Evolutionary conservation across 176 grass and related monocot genomes (phyloP).

Genomic region (Eragrostis curvula): DNA sequence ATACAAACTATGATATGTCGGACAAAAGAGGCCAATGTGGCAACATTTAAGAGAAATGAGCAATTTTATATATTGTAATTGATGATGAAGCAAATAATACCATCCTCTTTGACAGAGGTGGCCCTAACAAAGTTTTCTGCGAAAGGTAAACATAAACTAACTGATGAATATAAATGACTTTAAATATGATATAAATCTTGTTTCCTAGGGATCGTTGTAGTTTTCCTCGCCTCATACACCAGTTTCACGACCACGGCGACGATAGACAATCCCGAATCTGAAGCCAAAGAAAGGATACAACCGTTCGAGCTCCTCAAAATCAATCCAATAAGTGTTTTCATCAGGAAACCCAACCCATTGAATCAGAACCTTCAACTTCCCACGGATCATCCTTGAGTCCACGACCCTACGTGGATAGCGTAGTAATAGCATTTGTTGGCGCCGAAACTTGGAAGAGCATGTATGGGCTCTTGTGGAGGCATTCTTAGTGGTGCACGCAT

Average conservation of each 20-base stretch:
- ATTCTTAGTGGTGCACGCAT: neutral
- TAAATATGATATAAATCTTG: neutral
- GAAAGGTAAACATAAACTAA: neutral
- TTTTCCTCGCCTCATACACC: neutral
- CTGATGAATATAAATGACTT: neutral
- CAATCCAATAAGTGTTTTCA: neutral
- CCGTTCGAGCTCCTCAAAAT: neutral
- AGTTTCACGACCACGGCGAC: neutral
- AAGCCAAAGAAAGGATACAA: neutral
- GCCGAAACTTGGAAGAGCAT: neutral
- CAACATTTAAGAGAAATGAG: neutral
- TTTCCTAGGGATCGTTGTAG: neutral
- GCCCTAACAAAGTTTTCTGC: neutral
- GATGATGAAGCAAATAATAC: neutral
- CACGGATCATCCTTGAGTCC: neutral
- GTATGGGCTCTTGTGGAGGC: neutral
- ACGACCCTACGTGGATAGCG: neutral
- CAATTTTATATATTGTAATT: neutral
- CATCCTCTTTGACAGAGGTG: neutral
- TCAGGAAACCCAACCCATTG: constrained; percentile 8
- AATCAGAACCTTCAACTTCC: neutral
- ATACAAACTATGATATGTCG: neutral
- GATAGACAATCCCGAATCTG: neutral
- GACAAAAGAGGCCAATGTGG: neutral
- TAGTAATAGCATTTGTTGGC: neutral